Base-by-base conservation (phyloP, 2,329 filamentous ascomycete genomes). In the Stemphylium lycopersici region DNA sequence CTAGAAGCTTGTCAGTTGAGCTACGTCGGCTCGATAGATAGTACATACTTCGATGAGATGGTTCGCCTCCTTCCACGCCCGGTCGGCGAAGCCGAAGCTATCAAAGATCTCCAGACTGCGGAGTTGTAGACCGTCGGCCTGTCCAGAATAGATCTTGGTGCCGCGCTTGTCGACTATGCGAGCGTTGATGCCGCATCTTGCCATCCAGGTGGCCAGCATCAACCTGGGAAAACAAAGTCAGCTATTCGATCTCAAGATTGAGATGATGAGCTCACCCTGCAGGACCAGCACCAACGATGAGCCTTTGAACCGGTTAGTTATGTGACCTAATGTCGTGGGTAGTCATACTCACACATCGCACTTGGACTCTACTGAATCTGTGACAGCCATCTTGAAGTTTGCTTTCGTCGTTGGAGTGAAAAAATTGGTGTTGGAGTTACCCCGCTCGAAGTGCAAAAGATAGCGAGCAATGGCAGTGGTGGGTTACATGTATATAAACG, bases 21-120 rank as follows among this genome's bases (percentile, higher is more conserved):
- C 16, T 34, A 15, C 15, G 6, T 16, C 47, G 36, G 32, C 4
- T 10, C 26, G 18, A 12, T 22, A 31, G 11, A 34, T 10, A 8
- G 7, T 6, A 31, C 77, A 70, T 52, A 88, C 84, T 76, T 89
- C 87, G n/a, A 88, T 78, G 77, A 90, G 84, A 66, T 86, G 86
- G 66, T 88, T 88, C 11, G 84, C 81, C 62, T 90, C 87, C 42
- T 85, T 86, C 83, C 85, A 86, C 1, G 81, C 83, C 4, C 82
- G 77, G 58, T 90, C 83, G 2, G 79, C 85, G 53, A 91, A 83
- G 0, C 85, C 88, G 61, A 91, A 88, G 44, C 83, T 86, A 62
- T 91, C 76, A 48, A 79, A 77, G 12, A 79, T 78, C 58, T 80
- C 77, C 13, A 79, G 58, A 39, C 72, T 77, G 26, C 77, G 74